phyloP scores from a whole-genome alignment of 345 rosid genomes.

The Carallia brachiata region DNA sequence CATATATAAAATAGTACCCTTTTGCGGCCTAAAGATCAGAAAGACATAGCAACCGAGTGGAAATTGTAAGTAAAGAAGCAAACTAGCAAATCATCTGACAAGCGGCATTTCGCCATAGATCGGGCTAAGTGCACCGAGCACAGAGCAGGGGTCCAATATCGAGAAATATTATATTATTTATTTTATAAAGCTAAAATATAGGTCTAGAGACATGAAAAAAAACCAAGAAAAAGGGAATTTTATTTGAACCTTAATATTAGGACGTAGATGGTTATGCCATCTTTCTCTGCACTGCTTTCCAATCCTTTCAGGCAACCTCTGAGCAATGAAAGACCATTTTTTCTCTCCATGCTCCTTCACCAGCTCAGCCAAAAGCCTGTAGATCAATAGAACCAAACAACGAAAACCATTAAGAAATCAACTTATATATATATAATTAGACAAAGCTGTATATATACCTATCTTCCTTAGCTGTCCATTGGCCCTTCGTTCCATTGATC shows the following conservation, averaged over 20 bases:
- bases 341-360: constrained; percentile 66
- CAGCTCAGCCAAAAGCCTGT: constrained; percentile 57
- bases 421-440: neutral
- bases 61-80: too few species aligned
- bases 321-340: constrained; percentile 86
- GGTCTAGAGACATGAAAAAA: too few species aligned
- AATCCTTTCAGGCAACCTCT: constrained; percentile 71
- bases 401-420: too few species aligned
- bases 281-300: constrained; percentile 98
- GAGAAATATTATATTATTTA: too few species aligned
- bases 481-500: constrained; percentile 71
- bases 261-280: constrained; percentile 95
- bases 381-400: neutral
- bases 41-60: too few species aligned
- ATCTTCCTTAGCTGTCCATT: constrained; percentile 91
- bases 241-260: constrained; percentile 70
- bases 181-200: too few species aligned
- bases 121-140: too few species aligned
- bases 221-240: neutral
- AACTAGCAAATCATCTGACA: neutral
- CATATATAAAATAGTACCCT: too few species aligned
- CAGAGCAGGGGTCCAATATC: too few species aligned
- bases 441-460: constrained; percentile 38
- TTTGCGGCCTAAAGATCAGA: too few species aligned
- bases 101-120: neutral